Percentiles rank a stretch among this genome's conserved stretches.
Conservation (phyloP, 1,284 basidiomycete genomes). For the Naganishia sp. region DNA sequence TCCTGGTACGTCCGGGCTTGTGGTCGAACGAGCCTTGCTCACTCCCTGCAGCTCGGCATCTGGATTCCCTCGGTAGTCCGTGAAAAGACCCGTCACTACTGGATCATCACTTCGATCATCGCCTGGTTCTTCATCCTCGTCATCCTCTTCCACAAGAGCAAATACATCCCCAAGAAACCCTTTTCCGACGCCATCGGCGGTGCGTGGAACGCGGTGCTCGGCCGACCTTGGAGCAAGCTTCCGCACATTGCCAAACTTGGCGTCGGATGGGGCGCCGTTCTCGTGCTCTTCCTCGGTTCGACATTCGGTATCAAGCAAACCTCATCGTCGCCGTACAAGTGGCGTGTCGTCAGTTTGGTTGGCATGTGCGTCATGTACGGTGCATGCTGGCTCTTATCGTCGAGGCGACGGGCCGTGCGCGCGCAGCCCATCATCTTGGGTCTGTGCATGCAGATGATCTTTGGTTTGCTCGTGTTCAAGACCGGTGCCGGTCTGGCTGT, state of each 20-base stretch:
- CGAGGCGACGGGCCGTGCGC: conserved; percentile 34
- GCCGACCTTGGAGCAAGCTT: conserved; percentile 26
- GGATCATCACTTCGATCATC: conserved; percentile 32
- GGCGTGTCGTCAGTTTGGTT: conserved; percentile 36
- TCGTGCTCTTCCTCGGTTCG: conserved; percentile 30
- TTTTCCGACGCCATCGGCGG: conserved; percentile 26
- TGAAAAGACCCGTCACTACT: conserved; percentile 33
- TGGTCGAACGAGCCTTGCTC: not conserved
- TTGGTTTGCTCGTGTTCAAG: conserved; percentile 84
- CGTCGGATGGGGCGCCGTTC: conserved; percentile 30
- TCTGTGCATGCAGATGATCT: conserved; percentile 75
- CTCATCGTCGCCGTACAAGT: conserved; percentile 33
- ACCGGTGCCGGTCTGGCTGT: conserved; percentile 73
- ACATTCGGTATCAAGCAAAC: conserved; percentile 33
- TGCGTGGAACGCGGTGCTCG: conserved; percentile 16
- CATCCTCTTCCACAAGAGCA: conserved; percentile 32
- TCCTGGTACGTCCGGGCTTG: conserved; percentile 18
- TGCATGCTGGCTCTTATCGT: conserved; percentile 34
- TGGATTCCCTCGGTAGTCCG: conserved; percentile 33
- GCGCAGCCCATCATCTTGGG: conserved; percentile 57
- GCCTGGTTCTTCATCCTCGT: conserved; percentile 36
- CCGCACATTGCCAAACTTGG: conserved; percentile 29
- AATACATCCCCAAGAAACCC: conserved; percentile 32
- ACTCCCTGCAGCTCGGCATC: conserved; percentile 29
- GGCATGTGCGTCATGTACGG: conserved; percentile 38